Percentiles rank a stretch among this genome's conserved stretches.
These are phyloP conservation scores for Lasiosphaeris hirsuta DNA, from an alignment of 495 filamentous ascomycete species.

Conservation along the genomic window DNA sequence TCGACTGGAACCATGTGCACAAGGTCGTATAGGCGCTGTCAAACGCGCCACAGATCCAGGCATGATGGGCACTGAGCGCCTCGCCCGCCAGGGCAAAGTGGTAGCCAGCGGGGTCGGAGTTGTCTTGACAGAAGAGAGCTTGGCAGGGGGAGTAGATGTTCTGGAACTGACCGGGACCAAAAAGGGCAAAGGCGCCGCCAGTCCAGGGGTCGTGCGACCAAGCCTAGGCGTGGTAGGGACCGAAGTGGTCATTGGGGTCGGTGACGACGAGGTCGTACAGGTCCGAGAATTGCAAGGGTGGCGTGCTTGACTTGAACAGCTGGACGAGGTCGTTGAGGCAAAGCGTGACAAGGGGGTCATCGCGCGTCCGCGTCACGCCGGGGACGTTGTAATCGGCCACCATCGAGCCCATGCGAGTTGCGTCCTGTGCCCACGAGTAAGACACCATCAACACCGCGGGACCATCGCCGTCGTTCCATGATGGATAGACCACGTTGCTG, in stretches of 20 bases:
- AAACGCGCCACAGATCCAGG: slow-evolving; percentile 40
- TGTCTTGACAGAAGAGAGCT: slow-evolving; percentile 15
- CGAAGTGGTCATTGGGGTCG: no score
- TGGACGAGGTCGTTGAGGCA: slow-evolving; percentile 13
- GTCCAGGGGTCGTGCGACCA: slow-evolving; percentile 39
- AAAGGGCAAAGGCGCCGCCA: slow-evolving; percentile 44
- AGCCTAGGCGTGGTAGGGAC: slow-evolving; percentile 29
- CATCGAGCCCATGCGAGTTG: slow-evolving; percentile 34
- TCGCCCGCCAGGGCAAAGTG: slow-evolving; percentile 39
- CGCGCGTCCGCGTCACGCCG: slow-evolving; percentile 21
- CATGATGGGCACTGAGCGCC: slow-evolving; percentile 40
- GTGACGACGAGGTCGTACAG: neutral
- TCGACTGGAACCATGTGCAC: no score
- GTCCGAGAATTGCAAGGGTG: slow-evolving; percentile 9
- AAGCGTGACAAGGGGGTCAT: slow-evolving; percentile 11
- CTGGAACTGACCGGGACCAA: slow-evolving; percentile 43
- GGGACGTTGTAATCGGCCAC: slow-evolving; percentile 24
- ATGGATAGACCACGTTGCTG: slow-evolving; percentile 43
- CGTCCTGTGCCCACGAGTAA: slow-evolving; percentile 44
- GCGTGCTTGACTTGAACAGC: neutral
- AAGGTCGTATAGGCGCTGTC: slow-evolving; percentile 17
- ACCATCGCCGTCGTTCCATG: slow-evolving; percentile 32
- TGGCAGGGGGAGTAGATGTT: slow-evolving; percentile 29
- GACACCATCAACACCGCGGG: slow-evolving; percentile 39
- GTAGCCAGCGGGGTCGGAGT: slow-evolving; percentile 7